These are phyloP conservation scores for Mortierella sp. DNA, from an alignment of 371 early-diverging fungal species.

Conservation along the genomic window DNA sequence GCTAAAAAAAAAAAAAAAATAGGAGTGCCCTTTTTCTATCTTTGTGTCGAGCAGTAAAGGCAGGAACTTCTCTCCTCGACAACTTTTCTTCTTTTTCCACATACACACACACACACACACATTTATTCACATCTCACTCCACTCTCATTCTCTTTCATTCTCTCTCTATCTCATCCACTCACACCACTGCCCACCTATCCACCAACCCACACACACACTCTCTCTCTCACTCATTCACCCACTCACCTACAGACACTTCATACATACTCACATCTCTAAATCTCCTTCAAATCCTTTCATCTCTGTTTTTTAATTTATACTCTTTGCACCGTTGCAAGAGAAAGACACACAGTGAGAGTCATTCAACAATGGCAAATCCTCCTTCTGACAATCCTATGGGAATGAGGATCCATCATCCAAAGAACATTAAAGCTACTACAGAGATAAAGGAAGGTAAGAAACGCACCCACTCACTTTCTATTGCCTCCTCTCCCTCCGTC, in stretches of 20 bases:
- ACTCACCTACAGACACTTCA: not conserved
- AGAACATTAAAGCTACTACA: constrained; percentile 41
- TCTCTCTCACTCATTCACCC: constrained; percentile 11
- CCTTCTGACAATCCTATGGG: constrained; percentile 8
- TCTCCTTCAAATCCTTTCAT: constrained; percentile 1
- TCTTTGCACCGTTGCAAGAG: not conserved
- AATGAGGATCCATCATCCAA: constrained; percentile 25
- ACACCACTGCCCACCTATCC: not conserved
- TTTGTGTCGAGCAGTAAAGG: constrained; percentile 4
- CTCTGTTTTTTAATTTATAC: not conserved
- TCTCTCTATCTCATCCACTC: not conserved
- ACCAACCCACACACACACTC: not conserved
- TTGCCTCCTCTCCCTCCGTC: not conserved
- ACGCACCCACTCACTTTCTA: not conserved
- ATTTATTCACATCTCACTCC: no score
- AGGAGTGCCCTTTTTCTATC: not conserved
- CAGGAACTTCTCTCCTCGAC: not conserved
- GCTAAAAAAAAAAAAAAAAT: no score
- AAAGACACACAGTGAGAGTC: not conserved
- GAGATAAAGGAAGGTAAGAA: constrained; percentile 44
- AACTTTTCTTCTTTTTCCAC: constrained; percentile 3
- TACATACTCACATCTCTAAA: constrained; percentile 1
- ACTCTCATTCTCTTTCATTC: not conserved
- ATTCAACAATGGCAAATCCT: constrained; percentile 21
- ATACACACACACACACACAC: not conserved